Base-by-base conservation (phyloP, 2,329 filamentous ascomycete species). In the Beauveria brongniartii region DNA sequence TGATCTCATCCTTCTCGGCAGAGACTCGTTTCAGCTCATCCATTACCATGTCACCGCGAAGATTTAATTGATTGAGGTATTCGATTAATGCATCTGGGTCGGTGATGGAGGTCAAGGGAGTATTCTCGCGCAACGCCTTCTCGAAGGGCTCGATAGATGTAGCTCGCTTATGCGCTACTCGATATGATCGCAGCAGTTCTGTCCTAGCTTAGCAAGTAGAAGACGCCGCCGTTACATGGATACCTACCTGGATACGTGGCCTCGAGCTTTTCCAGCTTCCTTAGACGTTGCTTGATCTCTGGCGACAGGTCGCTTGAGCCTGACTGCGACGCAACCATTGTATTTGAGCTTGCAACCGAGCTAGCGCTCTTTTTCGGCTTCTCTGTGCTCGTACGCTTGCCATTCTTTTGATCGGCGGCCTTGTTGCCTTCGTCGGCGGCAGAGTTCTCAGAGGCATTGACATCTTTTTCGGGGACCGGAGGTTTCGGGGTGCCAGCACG, bases 101-200 rank as follows among this genome's bases (percentile, higher is more conserved):
- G 66, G 80, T 82, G 67, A 99, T 96, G 18, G 91, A 93, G 5
- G 90, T 90, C 41, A 97, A 78, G 2, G 94, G 93, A 0, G 94
- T 99, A 68, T 96, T 90, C 71, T 99, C 94, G 67, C 91, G 90
- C 8, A 99, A 80, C 0, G 89, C 87, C 59, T 90, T 88, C 75
- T 99, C 94, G 72, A 99, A 99, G 0, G 91, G 89, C 70, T 97
- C 94, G 69, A 97, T 95, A 3, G 89, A 85, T 14, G 89, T 85
- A 47, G 92, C 91, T 56, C 92, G 87, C 61, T 90, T 85, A 76
- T 99, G 93, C 20, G 94, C 94, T 65, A 92, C 87, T 64, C 92
- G 86, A 74, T 99, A 99, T 9, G 93, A 96, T 61, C 91, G 88
- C 55, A 97, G 80, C 1, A 99, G 80, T 69, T 97, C 93, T 91